phyloP scores from a whole-genome alignment of 768 basidiomycete genomes.

The Lactarius deliciosus region DNA sequence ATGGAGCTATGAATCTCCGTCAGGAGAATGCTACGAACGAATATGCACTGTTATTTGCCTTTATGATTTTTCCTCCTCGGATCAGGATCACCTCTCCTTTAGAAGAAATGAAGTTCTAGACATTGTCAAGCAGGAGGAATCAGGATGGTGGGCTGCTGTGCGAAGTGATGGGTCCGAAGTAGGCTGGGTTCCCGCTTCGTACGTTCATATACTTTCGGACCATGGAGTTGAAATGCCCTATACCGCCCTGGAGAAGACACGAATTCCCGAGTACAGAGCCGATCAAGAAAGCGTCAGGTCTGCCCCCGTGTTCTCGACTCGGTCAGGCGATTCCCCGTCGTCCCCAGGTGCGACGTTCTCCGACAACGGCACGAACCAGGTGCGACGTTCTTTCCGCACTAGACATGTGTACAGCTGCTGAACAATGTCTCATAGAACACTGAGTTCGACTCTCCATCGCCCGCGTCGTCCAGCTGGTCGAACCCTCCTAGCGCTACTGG shows the following conservation, averaged over 20 bases:
- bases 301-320: conserved; percentile 37
- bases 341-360: conserved; percentile 9
- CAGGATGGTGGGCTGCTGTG: conserved; percentile 84
- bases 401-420: neutral
- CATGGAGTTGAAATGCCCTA: conserved; percentile 51
- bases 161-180: conserved; percentile 49
- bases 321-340: conserved; percentile 15
- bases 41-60: conserved; percentile 61
- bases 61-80: conserved; percentile 65
- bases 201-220: conserved; percentile 54
- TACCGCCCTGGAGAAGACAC: conserved; percentile 44
- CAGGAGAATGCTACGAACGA: conserved; percentile 35
- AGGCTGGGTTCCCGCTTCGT: conserved; percentile 78
- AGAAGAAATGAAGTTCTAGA: conserved; percentile 64
- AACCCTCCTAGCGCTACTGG: conserved; percentile 3
- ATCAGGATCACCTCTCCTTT: conserved; percentile 62
- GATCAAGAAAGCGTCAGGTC: conserved; percentile 43
- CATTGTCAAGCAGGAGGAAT: conserved; percentile 64
- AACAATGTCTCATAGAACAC: neutral
- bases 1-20: conserved; percentile 31
- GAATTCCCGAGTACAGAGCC: conserved; percentile 46
- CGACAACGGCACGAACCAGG: conserved; percentile 9
- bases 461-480: neutral
- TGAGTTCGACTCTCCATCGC: neutral
- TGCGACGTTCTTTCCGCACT: conserved; percentile 1